phyloP scores from a whole-genome alignment of 2,329 filamentous ascomycete species.

The Cordyceps pruinosa region DNA sequence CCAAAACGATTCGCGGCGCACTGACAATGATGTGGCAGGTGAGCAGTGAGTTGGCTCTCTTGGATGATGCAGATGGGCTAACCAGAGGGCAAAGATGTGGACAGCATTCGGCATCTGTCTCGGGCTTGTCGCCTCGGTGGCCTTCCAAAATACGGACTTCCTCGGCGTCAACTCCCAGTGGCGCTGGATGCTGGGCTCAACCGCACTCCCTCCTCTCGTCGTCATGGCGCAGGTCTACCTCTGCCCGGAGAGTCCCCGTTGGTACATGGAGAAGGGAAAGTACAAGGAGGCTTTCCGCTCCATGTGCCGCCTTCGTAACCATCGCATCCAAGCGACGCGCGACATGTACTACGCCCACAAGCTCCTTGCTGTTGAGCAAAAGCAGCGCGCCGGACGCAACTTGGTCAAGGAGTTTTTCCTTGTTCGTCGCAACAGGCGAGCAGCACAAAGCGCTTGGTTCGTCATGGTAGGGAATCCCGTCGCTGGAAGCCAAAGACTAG shows the following conservation, averaged over 20 bases:
- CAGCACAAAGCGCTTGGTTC: conserved; percentile 67
- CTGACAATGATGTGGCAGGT: conserved; percentile 78
- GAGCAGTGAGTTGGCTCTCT: too few species aligned
- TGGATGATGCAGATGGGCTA: too few species aligned
- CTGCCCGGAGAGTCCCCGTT: conserved; percentile 60
- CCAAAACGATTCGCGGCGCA: conserved; percentile 62
- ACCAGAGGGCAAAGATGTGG: too few species aligned
- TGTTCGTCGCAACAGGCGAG: conserved; percentile 61
- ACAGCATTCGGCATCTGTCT: conserved; percentile 55
- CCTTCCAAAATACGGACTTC: too few species aligned
- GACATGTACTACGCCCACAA: conserved; percentile 61
- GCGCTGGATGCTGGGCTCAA: conserved; percentile 58
- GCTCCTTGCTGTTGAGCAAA: too few species aligned
- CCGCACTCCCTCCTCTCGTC: conserved; percentile 52
- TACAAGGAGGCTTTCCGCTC: conserved; percentile 55
- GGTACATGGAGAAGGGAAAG: conserved; percentile 59
- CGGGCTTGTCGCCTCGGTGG: too few species aligned
- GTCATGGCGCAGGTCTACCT: conserved; percentile 56
- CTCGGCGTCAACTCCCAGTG: too few species aligned
- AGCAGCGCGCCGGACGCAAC: too few species aligned
- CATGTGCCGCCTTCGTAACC: conserved; percentile 44
- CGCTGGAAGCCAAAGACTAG: too few species aligned
- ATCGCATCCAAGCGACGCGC: conserved; percentile 50
- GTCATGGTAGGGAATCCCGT: conserved; percentile 87
- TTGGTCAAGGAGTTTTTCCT: too few species aligned